Percentiles rank a stretch among this genome's conserved stretches.
These are phyloP conservation scores for Croton setiger DNA, from an alignment of 441 rosid species.

Conservation along the genomic window DNA sequence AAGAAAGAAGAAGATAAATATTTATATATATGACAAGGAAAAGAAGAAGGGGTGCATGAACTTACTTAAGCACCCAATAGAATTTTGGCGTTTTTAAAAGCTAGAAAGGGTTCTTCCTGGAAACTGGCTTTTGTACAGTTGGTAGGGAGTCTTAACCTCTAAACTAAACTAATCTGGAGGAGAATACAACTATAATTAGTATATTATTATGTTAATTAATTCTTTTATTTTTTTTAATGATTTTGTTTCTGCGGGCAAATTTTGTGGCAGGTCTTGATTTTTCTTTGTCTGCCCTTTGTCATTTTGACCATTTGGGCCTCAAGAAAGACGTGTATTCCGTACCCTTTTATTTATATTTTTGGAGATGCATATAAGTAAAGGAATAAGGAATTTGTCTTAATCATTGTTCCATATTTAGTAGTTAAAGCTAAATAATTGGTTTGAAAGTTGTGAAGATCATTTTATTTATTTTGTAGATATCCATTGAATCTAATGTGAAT, in stretches of 20 bases:
- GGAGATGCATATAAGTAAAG: not conserved
- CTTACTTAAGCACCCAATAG: conserved; percentile 21
- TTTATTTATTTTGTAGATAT: no score
- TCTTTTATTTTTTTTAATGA: not conserved
- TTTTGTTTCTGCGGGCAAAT: not conserved
- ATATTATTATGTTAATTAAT: no score
- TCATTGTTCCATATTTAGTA: not conserved
- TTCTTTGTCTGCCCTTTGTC: conserved; percentile 17
- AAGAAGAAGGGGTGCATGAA: conserved; percentile 28
- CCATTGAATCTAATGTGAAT: no score
- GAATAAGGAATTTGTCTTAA: not conserved
- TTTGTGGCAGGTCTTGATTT: conserved; percentile 7
- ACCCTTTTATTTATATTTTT: no score
- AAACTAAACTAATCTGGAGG: no score
- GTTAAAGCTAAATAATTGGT: not conserved
- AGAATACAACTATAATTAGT: no score
- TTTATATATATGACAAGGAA: conserved; percentile 7
- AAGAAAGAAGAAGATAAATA: not conserved
- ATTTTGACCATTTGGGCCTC: not conserved
- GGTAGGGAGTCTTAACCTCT: conserved; percentile 27
- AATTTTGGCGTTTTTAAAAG: not conserved
- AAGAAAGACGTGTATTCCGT: not conserved
- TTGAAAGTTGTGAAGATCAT: not conserved
- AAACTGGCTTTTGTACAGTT: conserved; percentile 57
- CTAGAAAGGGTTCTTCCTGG: conserved; percentile 42